Base-by-base conservation (phyloP, 2,329 filamentous ascomycete genomes). In the Mycosphaerella sp. region DNA sequence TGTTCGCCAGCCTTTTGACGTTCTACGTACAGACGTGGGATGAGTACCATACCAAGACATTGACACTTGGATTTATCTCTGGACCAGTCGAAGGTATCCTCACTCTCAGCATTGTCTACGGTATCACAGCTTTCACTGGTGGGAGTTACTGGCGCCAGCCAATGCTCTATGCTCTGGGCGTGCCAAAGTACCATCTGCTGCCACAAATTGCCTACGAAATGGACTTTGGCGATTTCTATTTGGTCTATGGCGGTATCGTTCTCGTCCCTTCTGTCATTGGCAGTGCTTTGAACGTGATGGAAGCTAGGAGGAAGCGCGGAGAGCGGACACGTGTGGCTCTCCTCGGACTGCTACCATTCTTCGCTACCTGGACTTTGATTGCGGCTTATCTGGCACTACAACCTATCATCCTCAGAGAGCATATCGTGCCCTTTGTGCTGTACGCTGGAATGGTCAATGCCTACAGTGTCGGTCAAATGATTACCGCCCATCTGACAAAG, bases 31-130 rank as follows among this genome's bases (percentile, higher is more conserved):
- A 48, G 21, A 48, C 45, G 2, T 48, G 45, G 45, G 45, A 48
- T 12, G 45, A 48, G 13, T 98, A 97, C 73, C 91, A 97, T 73
- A 98, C 93, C 45, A 90, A 96, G 70, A 93, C 90, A 2, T 80
- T 98, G 42, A 96, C 89, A 1, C 80, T 98, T 5, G 93, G 93
- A 53, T 75, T 97, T 56, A 79, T 98, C 59, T 96, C 91, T 58
- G 93, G 93, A 0, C 93, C 93, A 3, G 93, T 98, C 34, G 93
- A 98, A 72, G 93, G 93, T 45, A 85, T 98, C 50, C 73, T 97
- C 41, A 89, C 88, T 36, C 78, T 98, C 16, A 85, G 88, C 62
- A 67, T 79, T 49, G 83, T 98, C 53, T 97, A 93, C 70, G 80
- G 82, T 32, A 73, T 94, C 57, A 97, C 93, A 4, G 91, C 86